A percentile compares a stretch with the other conserved stretches of the same genome.
phyloP scores from a whole-genome alignment of 176 grass and related monocot genomes.

The Carex parvula region DNA sequence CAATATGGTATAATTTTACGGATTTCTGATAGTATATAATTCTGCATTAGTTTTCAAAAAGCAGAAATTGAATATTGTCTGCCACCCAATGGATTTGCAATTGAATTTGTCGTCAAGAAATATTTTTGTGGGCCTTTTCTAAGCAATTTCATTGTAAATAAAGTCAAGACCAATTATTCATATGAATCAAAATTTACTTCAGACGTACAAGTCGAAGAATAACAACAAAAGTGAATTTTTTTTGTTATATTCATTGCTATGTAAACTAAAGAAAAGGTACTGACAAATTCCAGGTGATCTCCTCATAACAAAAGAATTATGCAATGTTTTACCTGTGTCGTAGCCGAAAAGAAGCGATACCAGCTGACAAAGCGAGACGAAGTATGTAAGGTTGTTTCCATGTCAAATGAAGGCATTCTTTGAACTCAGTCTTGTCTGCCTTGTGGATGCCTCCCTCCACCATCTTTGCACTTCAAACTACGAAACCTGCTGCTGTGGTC shows the following conservation, averaged over 20 bases:
- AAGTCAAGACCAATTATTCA: background rate
- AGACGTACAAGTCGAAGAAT: background rate
- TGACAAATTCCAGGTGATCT: background rate
- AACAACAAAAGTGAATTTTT: background rate
- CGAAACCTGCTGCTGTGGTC: background rate
- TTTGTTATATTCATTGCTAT: background rate
- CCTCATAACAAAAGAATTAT: background rate
- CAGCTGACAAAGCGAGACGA: constrained; percentile 74
- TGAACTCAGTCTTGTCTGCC: constrained; percentile 59
- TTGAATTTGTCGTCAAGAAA: background rate
- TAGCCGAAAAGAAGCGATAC: constrained; percentile 92
- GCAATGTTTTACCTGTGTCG: constrained; percentile 51
- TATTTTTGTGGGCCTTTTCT: background rate
- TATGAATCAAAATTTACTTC: background rate
- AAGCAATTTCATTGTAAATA: background rate
- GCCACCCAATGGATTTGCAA: background rate
- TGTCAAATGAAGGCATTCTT: constrained; percentile 67
- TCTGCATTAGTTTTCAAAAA: background rate
- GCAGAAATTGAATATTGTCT: background rate
- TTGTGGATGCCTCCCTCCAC: constrained; percentile 55
- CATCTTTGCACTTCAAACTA: constrained; percentile 34
- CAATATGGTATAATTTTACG: background rate
- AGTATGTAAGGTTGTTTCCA: constrained; percentile 81
- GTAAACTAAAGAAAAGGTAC: background rate
- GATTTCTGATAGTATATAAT: background rate